phyloP scores from a whole-genome alignment of 2,329 filamentous ascomycete species.

The Ceratocystis ficicola region DNA sequence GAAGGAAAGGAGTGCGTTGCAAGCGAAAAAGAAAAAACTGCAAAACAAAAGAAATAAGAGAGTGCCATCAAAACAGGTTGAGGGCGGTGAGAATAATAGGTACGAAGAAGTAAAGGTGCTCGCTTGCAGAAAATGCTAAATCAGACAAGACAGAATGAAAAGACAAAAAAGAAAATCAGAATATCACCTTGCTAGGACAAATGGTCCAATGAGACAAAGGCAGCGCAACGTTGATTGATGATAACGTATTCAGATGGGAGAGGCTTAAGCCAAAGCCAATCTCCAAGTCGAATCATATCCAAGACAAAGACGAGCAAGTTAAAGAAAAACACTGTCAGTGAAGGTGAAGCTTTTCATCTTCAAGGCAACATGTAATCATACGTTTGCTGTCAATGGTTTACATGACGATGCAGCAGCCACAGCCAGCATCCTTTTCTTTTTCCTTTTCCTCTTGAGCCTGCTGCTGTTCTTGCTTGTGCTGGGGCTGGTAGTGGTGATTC shows the following conservation, averaged over 20 bases:
- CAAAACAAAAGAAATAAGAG: background rate
- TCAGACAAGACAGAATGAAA: conserved; percentile 9
- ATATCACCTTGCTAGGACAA: background rate
- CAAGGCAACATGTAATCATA: background rate
- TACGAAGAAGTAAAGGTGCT: conserved; percentile 9
- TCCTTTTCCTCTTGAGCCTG: conserved; percentile 29
- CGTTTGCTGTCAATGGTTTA: conserved; percentile 24
- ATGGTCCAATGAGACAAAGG: too few relatives aligned
- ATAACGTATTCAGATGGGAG: too few relatives aligned
- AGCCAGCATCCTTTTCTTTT: conserved; percentile 36
- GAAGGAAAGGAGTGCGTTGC: conserved; percentile 1
- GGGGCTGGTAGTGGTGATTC: background rate
- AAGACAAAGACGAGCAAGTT: conserved; percentile 5
- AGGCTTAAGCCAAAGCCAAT: too few relatives aligned
- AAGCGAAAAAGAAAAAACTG: background rate
- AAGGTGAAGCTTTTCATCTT: background rate
- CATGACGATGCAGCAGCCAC: conserved; percentile 43
- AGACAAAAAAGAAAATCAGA: background rate
- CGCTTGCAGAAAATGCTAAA: conserved; percentile 13
- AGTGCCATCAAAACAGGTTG: background rate
- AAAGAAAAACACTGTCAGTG: conserved; percentile 1
- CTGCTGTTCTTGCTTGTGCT: conserved; percentile 22
- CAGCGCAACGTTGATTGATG: too few relatives aligned
- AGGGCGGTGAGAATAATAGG: background rate
- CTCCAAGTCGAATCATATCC: too few relatives aligned